These are phyloP conservation scores for Rossbeevera mucosa DNA, from an alignment of 768 basidiomycete genomes.

Conservation along the genomic window DNA sequence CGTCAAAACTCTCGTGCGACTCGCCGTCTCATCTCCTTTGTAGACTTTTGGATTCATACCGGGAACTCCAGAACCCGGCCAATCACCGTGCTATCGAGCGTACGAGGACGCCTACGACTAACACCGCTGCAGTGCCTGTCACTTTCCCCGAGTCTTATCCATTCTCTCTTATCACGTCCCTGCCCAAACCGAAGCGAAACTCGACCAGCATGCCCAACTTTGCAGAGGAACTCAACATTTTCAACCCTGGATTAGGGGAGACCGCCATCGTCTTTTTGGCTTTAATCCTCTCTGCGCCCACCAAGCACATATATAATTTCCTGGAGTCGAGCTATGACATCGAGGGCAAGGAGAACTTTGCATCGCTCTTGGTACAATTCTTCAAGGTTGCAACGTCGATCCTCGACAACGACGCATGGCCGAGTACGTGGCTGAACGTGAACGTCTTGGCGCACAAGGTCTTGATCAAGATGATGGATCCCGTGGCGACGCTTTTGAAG, in stretches of 20 bases:
- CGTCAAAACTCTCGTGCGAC: background rate
- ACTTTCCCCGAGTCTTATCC: constrained; percentile 95
- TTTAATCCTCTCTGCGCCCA: constrained; percentile 74
- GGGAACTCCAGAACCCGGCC: constrained; percentile 68
- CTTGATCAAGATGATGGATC: constrained; percentile 83
- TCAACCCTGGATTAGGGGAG: constrained; percentile 80
- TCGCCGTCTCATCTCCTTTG: background rate
- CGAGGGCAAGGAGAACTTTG: constrained; percentile 80
- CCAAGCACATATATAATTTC: constrained; percentile 71
- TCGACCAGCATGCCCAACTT: constrained; percentile 37
- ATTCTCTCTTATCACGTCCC: constrained; percentile 70
- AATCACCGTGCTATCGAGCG: constrained; percentile 69
- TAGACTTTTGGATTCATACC: constrained; percentile 84
- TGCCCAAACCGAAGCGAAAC: constrained; percentile 51
- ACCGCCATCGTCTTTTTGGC: constrained; percentile 80
- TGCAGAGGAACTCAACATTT: constrained; percentile 47
- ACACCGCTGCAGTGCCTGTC: constrained; percentile 58
- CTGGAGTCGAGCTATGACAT: constrained; percentile 80
- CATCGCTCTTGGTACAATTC: constrained; percentile 64
- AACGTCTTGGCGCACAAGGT: constrained; percentile 86
- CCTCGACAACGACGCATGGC: constrained; percentile 83
- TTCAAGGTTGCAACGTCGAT: constrained; percentile 82
- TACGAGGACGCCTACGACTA: constrained; percentile 53
- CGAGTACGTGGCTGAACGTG: constrained; percentile 86
- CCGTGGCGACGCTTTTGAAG: constrained; percentile 71